phyloP scores from a whole-genome alignment of 805 yeast genomes.

The Schwanniomyces polymorphus region DNA sequence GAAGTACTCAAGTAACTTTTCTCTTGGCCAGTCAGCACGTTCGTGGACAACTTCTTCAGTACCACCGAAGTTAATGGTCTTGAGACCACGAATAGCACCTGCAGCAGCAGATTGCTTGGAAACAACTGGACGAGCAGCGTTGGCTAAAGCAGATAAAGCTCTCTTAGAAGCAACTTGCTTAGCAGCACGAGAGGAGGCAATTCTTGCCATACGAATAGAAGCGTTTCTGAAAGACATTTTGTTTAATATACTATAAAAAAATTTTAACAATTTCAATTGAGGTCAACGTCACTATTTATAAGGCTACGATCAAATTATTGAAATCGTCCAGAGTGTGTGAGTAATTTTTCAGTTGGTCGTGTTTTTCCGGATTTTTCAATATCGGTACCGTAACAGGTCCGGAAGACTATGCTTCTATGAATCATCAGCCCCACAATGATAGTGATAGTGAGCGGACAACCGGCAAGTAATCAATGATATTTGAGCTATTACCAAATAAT shows the following conservation, averaged over 20 bases:
- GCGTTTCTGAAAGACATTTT: slow-evolving; percentile 46
- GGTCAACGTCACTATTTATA: slow-evolving; percentile 5
- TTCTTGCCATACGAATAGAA: slow-evolving; percentile 47
- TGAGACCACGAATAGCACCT: slow-evolving; percentile 81
- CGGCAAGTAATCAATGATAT: background rate
- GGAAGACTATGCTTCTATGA: slow-evolving; percentile 1
- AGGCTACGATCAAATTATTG: background rate
- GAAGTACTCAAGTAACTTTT: slow-evolving; percentile 93
- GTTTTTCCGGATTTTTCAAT: background rate
- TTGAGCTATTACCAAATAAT: background rate
- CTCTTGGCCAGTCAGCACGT: slow-evolving; percentile 99
- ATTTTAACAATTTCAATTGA: slow-evolving; percentile 1
- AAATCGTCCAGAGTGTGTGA: slow-evolving; percentile 3
- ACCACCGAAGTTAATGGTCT: slow-evolving; percentile 97
- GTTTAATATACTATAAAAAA: background rate
- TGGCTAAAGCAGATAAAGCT: slow-evolving; percentile 58
- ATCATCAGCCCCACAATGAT: slow-evolving; percentile 2
- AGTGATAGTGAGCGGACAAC: slow-evolving; percentile 1
- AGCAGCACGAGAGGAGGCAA: slow-evolving; percentile 42
- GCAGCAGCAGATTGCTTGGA: slow-evolving; percentile 39
- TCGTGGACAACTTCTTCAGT: slow-evolving; percentile 94
- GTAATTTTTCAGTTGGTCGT: slow-evolving; percentile 5
- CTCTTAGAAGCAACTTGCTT: slow-evolving; percentile 58
- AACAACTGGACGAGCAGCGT: slow-evolving; percentile 45
- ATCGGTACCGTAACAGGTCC: slow-evolving; percentile 5